Base-by-base conservation (phyloP, 371 early-diverging fungal species). In the Mucor racemosus region DNA sequence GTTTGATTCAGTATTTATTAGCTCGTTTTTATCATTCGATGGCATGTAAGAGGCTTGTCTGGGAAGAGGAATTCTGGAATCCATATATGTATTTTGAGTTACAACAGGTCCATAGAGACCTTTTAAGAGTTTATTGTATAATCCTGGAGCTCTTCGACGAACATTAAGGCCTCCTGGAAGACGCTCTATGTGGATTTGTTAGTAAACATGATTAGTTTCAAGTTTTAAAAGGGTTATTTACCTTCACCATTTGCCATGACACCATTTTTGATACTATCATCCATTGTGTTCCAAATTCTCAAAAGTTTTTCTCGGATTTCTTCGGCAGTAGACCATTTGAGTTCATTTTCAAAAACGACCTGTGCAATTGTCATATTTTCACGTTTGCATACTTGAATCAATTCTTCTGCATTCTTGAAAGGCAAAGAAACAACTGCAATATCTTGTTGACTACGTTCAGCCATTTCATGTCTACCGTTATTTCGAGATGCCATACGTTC, bases 241-340 rank as follows among this genome's bases (percentile, higher is more conserved):
- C 62, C 62, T 53, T 62, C n/a, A 5, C 50, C 44, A 33, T 60
- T 42, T 19, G 82, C 82, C 76, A 82, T 76, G 33, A 82, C 80
- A 57, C 90, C 90, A 62, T 93, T 84, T 74, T 91, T 86, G 67
- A 97, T 97, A 59, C 93, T 92, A 66, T 91, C 88, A 75, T 96
- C 92, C 97, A 97, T 97, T 50, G 94, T 94, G 54, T 90, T 83
- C 97, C 97, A 97, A 61, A 97, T 92, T 13, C 84, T 81, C 64
- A 91, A 75, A 3, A 92, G 83, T 66, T 90, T 81, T 62, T 83
- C 78, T 60, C 87, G 77, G 61, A 97, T 92, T 57, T 94, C 92
- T 34, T 88, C 89, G 40, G 92, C 86, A 8, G 85, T 86, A 42
- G 93, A 77, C 96, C 96, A 97, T 58, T 89, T 89, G 15, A 96